These are phyloP conservation scores for Xylaria acuta DNA, from an alignment of 495 filamentous ascomycete species.

Conservation along the genomic window DNA sequence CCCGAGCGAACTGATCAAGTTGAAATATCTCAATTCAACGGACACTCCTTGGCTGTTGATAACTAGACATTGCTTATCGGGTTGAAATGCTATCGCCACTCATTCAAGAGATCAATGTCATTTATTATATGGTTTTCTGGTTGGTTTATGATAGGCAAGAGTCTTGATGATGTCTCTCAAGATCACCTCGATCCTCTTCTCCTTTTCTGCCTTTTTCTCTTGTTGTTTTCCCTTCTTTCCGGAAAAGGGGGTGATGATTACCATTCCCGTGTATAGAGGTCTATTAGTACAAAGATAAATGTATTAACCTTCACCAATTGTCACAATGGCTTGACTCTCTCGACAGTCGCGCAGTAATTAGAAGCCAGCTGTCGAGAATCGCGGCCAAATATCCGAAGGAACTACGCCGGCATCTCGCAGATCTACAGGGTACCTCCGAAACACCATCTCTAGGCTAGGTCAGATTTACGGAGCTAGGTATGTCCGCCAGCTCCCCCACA, in stretches of 20 bases:
- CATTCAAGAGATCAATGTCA: neutral
- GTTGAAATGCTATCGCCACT: neutral
- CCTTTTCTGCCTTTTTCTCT: too few relatives aligned
- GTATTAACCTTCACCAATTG: neutral
- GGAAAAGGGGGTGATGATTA: neutral
- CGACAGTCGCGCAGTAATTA: neutral
- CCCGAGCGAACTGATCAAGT: neutral
- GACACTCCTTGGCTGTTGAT: neutral
- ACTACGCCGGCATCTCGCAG: neutral
- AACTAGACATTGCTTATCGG: neutral
- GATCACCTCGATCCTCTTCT: too few relatives aligned
- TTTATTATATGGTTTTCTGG: neutral
- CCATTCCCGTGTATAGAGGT: neutral
- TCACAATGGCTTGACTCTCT: neutral
- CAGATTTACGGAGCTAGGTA: slow-evolving; percentile 1
- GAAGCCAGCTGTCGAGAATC: neutral
- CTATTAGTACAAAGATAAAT: neutral
- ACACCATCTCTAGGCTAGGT: neutral
- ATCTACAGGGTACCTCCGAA: neutral
- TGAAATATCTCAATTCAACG: neutral
- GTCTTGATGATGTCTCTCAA: neutral
- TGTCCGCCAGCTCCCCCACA: neutral
- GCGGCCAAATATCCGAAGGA: neutral
- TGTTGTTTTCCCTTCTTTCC: too few relatives aligned
- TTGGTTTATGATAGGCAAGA: neutral